Evolutionary conservation across 176 grass and related monocot genomes (phyloP), one percentile per base, ranked within the genome.

Genomic region (Miscanthus lutarioriparius): DNA sequence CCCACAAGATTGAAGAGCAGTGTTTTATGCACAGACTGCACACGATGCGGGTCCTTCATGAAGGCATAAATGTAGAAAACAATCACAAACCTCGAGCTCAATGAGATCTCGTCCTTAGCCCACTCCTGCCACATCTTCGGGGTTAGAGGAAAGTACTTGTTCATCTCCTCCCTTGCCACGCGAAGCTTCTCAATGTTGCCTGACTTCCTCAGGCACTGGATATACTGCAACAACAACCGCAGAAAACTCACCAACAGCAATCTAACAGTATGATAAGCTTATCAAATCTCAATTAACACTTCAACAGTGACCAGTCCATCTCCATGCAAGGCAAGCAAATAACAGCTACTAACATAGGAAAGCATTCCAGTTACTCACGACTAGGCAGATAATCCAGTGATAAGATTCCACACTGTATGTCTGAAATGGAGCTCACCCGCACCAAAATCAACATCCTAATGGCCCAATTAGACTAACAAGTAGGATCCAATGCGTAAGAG

Each of bases 91-190:
- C 96, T 81, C 39, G 73, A 51, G 72, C 86, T 87, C 72, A 96
- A 75, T n/a, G 96, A 96, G 37, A 86, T 76, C 56, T 99, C 93
- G n/a, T 99, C 96, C 71, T 90, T 93, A 0, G 90, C 67, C 96
- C 96, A 99, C 51, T 99, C 93, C 63, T 94, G 93, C 96, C 96
- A 96, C 79, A 94, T 91, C 73, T 96, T 95, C 0, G 93, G 89
- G 64, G 77, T 89, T 20, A 99, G 89, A 7, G 96, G 96, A 61
- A 89, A 96, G 38, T 82, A 75, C 74, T 80, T 83, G 73, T 95
- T 94, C 96, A 96, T 99, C 35, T 88, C 86, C 69, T 99, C 89
- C 82, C 93, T 99, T 41, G 91, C 96, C 5, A 69, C 58, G 9
- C 86, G 88, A 71, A 99, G 93, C 81, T 99, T 92, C 78, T 92